These are phyloP conservation scores for Sphagnurus paluster DNA, from an alignment of 1,284 basidiomycete genomes.

Conservation along the genomic window DNA sequence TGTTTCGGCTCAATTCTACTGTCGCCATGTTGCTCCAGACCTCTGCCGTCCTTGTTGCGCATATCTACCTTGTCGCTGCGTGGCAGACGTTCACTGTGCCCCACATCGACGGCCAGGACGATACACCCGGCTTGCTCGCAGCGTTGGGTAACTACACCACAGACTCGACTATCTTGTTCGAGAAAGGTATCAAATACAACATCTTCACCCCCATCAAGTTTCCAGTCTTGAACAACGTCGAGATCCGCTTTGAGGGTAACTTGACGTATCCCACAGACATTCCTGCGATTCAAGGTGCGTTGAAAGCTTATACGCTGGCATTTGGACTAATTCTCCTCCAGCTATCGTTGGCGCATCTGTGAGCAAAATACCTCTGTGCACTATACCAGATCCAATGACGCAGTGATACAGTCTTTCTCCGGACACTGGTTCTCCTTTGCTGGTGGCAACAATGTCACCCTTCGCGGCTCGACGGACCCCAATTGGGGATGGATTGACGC, in stretches of 20 bases:
- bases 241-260: slow-evolving; percentile 58
- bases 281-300: slow-evolving; percentile 51
- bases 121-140: slow-evolving; percentile 47
- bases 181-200: slow-evolving; percentile 57
- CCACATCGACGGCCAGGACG: slow-evolving; percentile 34
- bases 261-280: slow-evolving; percentile 55
- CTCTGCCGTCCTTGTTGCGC: slow-evolving; percentile 8
- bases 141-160: slow-evolving; percentile 41
- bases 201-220: slow-evolving; percentile 59
- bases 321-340: slow-evolving; percentile 17
- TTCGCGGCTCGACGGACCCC: slow-evolving; percentile 52
- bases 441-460: slow-evolving; percentile 57
- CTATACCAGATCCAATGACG: background rate
- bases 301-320: background rate
- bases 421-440: slow-evolving; percentile 50
- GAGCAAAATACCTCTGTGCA: slow-evolving; percentile 14
- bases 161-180: slow-evolving; percentile 56
- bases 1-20: no score
- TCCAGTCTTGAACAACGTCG: slow-evolving; percentile 54
- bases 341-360: slow-evolving; percentile 46
- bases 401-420: slow-evolving; percentile 37
- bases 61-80: slow-evolving; percentile 10
- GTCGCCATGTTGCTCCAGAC: slow-evolving; percentile 12
- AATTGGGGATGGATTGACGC: slow-evolving; percentile 63
- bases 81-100: slow-evolving; percentile 15